phyloP scores from a whole-genome alignment of 306 rosid species.

The Lagenaria siceraria region DNA sequence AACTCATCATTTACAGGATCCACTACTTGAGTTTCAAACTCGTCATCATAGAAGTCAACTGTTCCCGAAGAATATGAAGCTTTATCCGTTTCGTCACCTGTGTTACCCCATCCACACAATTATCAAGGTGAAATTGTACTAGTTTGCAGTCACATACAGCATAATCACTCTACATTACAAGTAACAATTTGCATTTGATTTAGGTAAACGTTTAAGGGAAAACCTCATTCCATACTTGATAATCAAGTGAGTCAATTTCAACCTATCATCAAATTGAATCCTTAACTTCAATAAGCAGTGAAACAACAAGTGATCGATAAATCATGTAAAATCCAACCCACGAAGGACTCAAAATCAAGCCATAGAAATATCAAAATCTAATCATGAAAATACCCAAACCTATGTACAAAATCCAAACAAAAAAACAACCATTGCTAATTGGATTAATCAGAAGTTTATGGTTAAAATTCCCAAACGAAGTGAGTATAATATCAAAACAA shows the following conservation, averaged over 20 bases:
- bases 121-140: not conserved
- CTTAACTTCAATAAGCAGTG: not conserved
- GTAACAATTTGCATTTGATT: not conserved
- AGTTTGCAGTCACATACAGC: not conserved
- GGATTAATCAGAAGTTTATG: not conserved
- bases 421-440: not conserved
- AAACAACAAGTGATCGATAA: not conserved
- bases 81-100: slow-evolving; percentile 9
- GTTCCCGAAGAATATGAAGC: slow-evolving; percentile 24
- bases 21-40: slow-evolving; percentile 31
- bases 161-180: not conserved
- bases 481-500: not conserved
- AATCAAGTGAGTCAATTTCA: not conserved
- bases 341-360: not conserved
- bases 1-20: slow-evolving; percentile 14
- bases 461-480: not conserved
- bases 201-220: not conserved
- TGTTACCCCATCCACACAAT: not conserved
- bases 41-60: slow-evolving; percentile 20
- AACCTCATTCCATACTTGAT: not conserved
- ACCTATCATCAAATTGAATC: not conserved
- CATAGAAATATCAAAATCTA: not conserved
- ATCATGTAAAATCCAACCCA: not conserved
- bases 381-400: not conserved
- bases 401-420: not conserved